A percentile compares a stretch with the other conserved stretches of the same genome.
phyloP scores from a whole-genome alignment of 495 filamentous ascomycete species.

The Penicillium malachiteum region DNA sequence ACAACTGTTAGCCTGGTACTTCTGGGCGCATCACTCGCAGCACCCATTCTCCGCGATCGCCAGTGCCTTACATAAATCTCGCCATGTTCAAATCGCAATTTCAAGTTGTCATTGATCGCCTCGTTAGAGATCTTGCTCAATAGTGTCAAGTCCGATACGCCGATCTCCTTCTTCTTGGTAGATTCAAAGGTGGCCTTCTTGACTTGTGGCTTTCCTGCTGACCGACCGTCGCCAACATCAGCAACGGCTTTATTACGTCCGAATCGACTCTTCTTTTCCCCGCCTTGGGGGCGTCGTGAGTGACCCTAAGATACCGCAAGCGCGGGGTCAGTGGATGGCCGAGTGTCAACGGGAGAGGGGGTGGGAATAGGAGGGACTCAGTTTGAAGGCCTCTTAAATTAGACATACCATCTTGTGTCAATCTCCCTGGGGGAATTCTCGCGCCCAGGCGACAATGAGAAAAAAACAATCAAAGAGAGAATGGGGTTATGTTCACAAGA shows the following conservation, averaged over 20 bases:
- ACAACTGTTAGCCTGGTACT: constrained; percentile 27
- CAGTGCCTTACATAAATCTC: constrained; percentile 83
- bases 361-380: neutral
- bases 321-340: constrained; percentile 14
- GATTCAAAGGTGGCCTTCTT: constrained; percentile 96
- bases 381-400: neutral
- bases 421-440: constrained; percentile 21
- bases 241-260: constrained; percentile 47
- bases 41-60: constrained; percentile 2
- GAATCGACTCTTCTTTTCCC: constrained; percentile 51
- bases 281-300: constrained; percentile 48
- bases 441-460: constrained; percentile 37
- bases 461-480: neutral
- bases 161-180: constrained; percentile 98
- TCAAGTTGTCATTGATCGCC: constrained; percentile 98
- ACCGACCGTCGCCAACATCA: constrained; percentile 47
- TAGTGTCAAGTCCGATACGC: constrained; percentile 94
- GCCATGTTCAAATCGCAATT: constrained; percentile 91
- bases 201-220: constrained; percentile 63
- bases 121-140: constrained; percentile 99
- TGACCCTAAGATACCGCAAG: constrained; percentile 36
- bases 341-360: constrained; percentile 12
- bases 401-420: constrained; percentile 1
- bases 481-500: constrained; percentile 4
- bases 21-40: constrained; percentile 23